These are phyloP conservation scores for Clavariopsis aquatica DNA, from an alignment of 495 filamentous ascomycete genomes.

Conservation along the genomic window DNA sequence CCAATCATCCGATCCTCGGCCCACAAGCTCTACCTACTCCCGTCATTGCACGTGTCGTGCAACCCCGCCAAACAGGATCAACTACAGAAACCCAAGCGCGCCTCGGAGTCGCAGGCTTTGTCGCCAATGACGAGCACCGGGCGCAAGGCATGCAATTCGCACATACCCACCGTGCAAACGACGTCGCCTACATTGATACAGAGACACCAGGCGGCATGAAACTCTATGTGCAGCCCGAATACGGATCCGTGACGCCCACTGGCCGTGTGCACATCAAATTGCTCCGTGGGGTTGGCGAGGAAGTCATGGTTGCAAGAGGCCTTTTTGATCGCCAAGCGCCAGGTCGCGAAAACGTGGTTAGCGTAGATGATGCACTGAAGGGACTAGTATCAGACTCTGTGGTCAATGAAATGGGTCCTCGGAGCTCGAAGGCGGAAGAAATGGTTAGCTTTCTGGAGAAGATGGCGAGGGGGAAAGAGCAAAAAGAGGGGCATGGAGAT, in stretches of 20 bases:
- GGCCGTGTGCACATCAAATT: slow-evolving; percentile 45
- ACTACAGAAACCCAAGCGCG: slow-evolving; percentile 13
- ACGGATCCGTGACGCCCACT: slow-evolving; percentile 59
- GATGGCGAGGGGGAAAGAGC: neutral
- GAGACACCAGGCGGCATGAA: slow-evolving; percentile 55
- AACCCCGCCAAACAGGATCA: slow-evolving; percentile 39
- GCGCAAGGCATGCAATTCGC: slow-evolving; percentile 19
- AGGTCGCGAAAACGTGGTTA: neutral
- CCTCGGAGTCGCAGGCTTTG: slow-evolving; percentile 44
- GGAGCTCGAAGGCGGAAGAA: neutral
- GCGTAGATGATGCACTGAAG: neutral
- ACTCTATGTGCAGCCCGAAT: slow-evolving; percentile 52
- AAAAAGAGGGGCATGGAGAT: neutral
- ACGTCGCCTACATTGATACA: slow-evolving; percentile 15
- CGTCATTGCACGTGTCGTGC: slow-evolving; percentile 68
- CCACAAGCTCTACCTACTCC: slow-evolving; percentile 65
- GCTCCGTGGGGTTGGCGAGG: neutral
- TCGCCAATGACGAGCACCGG: slow-evolving; percentile 29
- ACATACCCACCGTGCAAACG: slow-evolving; percentile 33
- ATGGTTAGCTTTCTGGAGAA: neutral
- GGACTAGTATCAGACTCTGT: too few species aligned
- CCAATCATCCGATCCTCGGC: slow-evolving; percentile 82
- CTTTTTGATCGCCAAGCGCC: slow-evolving; percentile 7
- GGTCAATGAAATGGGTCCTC: neutral
- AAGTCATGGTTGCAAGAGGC: slow-evolving; percentile 1